Conservation (phyloP, 2,329 filamentous ascomycete species). For the Fusarium phyllophilum region DNA sequence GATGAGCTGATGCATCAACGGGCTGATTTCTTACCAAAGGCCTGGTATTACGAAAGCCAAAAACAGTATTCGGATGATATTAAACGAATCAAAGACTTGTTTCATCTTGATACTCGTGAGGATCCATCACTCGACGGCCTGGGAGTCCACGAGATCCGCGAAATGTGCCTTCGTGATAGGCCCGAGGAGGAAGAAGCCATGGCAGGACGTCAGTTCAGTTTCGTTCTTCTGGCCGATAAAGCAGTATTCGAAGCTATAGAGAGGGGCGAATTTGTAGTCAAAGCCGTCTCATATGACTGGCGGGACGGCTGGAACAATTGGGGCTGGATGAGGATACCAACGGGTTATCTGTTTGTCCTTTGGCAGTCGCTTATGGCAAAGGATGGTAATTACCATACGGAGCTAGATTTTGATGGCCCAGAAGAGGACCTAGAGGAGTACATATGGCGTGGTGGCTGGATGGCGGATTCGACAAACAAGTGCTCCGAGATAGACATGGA, state of each 20-base stretch:
- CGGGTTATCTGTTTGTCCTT: slow-evolving; percentile 4
- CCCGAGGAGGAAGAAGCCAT: background rate
- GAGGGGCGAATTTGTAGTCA: background rate
- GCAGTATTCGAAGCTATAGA: slow-evolving; percentile 1
- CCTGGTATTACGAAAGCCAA: background rate
- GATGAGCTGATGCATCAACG: background rate
- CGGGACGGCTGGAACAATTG: background rate
- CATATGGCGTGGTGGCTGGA: background rate
- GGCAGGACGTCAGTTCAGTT: accelerated
- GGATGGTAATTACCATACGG: background rate
- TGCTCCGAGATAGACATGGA: background rate
- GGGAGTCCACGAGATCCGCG: background rate
- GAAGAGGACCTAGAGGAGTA: slow-evolving; percentile 8
- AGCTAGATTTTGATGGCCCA: background rate
- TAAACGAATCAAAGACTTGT: background rate
- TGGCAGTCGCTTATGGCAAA: slow-evolving; percentile 4
- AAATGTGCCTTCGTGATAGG: background rate
- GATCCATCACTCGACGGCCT: background rate
- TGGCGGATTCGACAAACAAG: accelerated
- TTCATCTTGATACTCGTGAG: background rate
- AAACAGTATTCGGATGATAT: background rate
- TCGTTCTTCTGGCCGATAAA: background rate
- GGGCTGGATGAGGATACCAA: slow-evolving; percentile 19
- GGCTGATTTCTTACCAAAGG: background rate
- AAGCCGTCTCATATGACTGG: background rate